Base-by-base conservation (phyloP, 1,284 basidiomycete species). In the Fomitopsis pinicola region DNA sequence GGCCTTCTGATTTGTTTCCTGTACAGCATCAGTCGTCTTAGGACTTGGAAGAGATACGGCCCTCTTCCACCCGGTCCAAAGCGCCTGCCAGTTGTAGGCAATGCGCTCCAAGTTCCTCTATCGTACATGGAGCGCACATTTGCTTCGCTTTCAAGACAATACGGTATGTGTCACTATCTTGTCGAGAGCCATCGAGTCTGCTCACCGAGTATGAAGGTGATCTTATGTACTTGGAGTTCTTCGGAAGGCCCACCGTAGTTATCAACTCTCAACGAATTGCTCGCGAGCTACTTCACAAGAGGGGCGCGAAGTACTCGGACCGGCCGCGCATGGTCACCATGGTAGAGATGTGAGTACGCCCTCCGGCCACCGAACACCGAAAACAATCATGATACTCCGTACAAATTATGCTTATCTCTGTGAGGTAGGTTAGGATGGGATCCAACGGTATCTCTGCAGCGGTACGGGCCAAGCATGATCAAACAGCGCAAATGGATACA, bases 401-500 rank as follows among this genome's bases (percentile, higher is more conserved):
- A 3, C 38, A 12, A 40, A 40, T 8, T 15, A 6, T 40, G 38
- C 38, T 10, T 15, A 4, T 40, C 38, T 33, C 30, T 36, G 36
- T 33, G 28, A 8, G 8, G 7, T 35, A 54, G 52, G 14, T 15
- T 38, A 9, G 52, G 52, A 15, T 54, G 35, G 52, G 12, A 54
- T 38, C 52, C 52, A 15, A 38, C n/a, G 15, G 14, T 22, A 6
- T 2, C 52, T 10, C 1, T 26, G 10, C 19, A 36, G 35, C 35
- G 35, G 12, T 54, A 54, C 14, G 10, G 68, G 42, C 66, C 65
- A 3, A 55, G 53, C 22, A 70, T 64, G 61, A 65, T 69, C 26
- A 64, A 63, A 44, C 67, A 68, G 22, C 67, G 70, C 17, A 60
- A 62, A 45, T 63, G 70, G 55, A 64, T 68, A 22, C 68, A 69